These are phyloP conservation scores for Ogataea glucozyma DNA, from an alignment of 805 yeast species.

Conservation along the genomic window DNA sequence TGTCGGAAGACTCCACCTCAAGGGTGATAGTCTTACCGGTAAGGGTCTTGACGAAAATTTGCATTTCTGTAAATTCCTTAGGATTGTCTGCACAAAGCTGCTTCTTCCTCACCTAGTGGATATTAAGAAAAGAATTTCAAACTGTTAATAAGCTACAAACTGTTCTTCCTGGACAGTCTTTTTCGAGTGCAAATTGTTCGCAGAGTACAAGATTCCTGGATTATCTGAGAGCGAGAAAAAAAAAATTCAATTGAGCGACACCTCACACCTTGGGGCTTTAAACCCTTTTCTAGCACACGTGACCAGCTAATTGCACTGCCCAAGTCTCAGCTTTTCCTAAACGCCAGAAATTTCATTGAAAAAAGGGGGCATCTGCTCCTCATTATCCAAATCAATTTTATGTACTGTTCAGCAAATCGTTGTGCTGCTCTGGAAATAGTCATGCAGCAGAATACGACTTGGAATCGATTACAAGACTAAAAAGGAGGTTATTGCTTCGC, in stretches of 20 bases:
- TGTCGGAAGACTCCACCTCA: constrained; percentile 98
- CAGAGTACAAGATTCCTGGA: too few species aligned
- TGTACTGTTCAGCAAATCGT: background rate
- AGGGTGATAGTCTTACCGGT: constrained; percentile 95
- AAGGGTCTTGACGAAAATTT: constrained; percentile 80
- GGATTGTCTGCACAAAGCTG: constrained; percentile 40
- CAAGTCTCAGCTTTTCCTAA: background rate
- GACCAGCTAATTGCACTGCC: background rate
- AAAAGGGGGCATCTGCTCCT: background rate
- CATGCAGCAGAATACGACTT: constrained; percentile 3
- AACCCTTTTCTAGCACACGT: constrained; percentile 13
- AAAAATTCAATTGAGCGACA: constrained; percentile 2
- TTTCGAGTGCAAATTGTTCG: background rate
- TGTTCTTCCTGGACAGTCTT: background rate
- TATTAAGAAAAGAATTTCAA: constrained; percentile 6
- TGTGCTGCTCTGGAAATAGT: background rate
- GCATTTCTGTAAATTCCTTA: constrained; percentile 42
- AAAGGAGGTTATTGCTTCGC: background rate
- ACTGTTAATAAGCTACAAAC: background rate
- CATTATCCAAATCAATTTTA: background rate
- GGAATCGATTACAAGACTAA: background rate
- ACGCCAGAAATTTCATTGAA: background rate
- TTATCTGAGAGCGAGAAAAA: background rate
- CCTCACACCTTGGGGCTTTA: constrained; percentile 3
- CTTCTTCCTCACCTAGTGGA: constrained; percentile 40